phyloP scores from a whole-genome alignment of 2,329 filamentous ascomycete species.

The Aureobasidium sp. region DNA sequence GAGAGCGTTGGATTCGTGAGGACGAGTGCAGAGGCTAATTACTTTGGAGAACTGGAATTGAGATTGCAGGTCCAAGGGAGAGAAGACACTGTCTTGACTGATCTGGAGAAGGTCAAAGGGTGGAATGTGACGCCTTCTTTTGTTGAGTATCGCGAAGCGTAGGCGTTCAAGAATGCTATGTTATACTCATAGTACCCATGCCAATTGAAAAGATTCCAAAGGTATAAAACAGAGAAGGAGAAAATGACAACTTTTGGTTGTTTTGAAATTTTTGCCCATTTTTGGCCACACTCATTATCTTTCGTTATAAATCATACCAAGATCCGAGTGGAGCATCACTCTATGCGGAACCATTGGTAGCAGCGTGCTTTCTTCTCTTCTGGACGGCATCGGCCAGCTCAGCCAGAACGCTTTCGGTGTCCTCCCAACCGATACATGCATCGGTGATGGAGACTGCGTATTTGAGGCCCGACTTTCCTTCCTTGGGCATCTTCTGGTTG shows the following conservation, averaged over 20 bases:
- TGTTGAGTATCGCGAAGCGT: not conserved
- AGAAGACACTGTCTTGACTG: not conserved
- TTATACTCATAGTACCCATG: not conserved
- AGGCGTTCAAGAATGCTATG: not conserved
- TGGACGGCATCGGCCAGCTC: constrained; percentile 72
- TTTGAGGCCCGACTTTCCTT: constrained; percentile 76
- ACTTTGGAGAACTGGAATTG: constrained; percentile 61
- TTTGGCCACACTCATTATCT: not conserved
- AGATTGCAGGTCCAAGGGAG: constrained; percentile 23
- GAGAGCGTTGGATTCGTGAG: constrained; percentile 50
- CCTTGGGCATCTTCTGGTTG: constrained; percentile 80
- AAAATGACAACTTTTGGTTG: constrained; percentile 5
- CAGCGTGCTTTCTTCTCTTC: constrained; percentile 51
- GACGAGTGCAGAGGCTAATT: constrained; percentile 45
- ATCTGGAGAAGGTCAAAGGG: not conserved
- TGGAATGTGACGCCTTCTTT: not conserved
- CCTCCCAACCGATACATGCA: constrained; percentile 91
- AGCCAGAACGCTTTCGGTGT: constrained; percentile 72
- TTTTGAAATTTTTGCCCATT: not conserved
- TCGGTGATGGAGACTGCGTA: constrained; percentile 97
- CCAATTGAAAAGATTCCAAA: not conserved
- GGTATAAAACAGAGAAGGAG: not conserved
- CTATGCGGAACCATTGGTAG: constrained; percentile 11
- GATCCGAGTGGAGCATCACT: not conserved
- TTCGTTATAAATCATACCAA: not conserved